Base-by-base conservation (phyloP, 2,329 filamentous ascomycete species). In the Microdochium bolleyi region DNA sequence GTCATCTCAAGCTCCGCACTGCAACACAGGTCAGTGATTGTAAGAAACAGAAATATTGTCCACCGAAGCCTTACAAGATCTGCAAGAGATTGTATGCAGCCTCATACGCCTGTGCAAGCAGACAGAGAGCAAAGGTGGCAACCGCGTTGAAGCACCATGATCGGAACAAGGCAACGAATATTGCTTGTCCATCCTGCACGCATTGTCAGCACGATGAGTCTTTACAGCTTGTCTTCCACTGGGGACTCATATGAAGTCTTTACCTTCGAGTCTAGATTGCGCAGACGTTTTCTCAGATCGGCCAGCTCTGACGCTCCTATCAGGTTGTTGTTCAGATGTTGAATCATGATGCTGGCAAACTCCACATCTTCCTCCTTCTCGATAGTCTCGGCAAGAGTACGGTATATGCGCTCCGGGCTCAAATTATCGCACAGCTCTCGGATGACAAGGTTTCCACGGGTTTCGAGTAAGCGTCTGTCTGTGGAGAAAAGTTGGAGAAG, bases 101-200 rank as follows among this genome's bases (percentile, higher is more conserved):
- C 66, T 99, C 94, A 65, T 99, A 99, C 13, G 92, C 94, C 70
- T 99, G 94, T 1, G 94, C 94, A 51, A 99, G 83, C 30, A 99
- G 77, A 65, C 94, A 99, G 3, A 99, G 76, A 2, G 92, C 97
- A 70, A 99, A 99, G 0, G 94, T 97, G 8, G 94, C 92, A 5
- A 99, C 95, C 2, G 94, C 92, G 64, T 99, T 99, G 67, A 96
- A 94, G 66, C 94, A 99, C 94, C 94, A 99, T 3, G 92, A 95
- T 53, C 90, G 84, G 71, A 99, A 99, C 3, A 99, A 75, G 2
- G 92, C 84, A 14, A 96, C 90, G 63, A 99, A 99, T 66, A 99
- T 91, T 2, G 87, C 88, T 74, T 99, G 94, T 0, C 92, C 94
- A 58, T 99, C 95, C 85, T 89, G 56, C 46, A 16, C 48, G 16